These are phyloP conservation scores for Trichoderma semiorbis DNA, from an alignment of 2,329 filamentous ascomycete species.

Conservation along the genomic window DNA sequence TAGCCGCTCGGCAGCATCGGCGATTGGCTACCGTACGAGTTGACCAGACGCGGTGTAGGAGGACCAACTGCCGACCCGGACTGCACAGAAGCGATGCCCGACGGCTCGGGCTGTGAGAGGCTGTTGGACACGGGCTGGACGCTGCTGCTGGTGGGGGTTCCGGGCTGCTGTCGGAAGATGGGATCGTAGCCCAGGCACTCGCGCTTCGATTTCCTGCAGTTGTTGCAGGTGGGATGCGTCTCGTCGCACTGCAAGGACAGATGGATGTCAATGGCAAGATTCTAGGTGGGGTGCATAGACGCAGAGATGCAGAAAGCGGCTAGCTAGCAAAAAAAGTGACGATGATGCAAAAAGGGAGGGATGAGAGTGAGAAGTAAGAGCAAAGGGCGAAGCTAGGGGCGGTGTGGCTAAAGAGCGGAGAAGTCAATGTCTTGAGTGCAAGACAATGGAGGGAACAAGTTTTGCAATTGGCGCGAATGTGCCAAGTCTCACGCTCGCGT, in stretches of 20 bases:
- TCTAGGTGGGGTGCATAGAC: conserved; percentile 10
- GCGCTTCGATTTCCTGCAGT: conserved; percentile 84
- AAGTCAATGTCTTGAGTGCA: not conserved
- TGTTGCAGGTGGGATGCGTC: conserved; percentile 85
- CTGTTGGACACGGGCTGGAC: conserved; percentile 34
- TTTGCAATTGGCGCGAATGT: not conserved
- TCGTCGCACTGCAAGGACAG: conserved; percentile 77
- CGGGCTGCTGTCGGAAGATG: conserved; percentile 73
- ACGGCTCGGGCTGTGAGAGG: conserved; percentile 35
- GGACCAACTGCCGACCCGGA: conserved; percentile 22
- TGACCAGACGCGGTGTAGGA: conserved; percentile 29
- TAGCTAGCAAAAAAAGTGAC: not conserved
- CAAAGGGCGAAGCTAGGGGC: not conserved
- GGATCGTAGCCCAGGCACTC: conserved; percentile 85
- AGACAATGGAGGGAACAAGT: not conserved
- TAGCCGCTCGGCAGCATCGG: conserved; percentile 44
- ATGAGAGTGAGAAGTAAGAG: not conserved
- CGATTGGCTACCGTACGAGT: conserved; percentile 46
- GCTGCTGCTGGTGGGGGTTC: conserved; percentile 68
- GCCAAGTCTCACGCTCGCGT: conserved; percentile 6
- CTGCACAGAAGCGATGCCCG: conserved; percentile 25
- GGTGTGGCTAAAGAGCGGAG: conserved; percentile 9
- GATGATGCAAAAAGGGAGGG: not conserved
- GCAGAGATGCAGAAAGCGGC: not conserved
- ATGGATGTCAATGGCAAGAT: conserved; percentile 26